Base-by-base conservation (phyloP, 1,284 basidiomycete species). In the Sporisorium graminicola region DNA sequence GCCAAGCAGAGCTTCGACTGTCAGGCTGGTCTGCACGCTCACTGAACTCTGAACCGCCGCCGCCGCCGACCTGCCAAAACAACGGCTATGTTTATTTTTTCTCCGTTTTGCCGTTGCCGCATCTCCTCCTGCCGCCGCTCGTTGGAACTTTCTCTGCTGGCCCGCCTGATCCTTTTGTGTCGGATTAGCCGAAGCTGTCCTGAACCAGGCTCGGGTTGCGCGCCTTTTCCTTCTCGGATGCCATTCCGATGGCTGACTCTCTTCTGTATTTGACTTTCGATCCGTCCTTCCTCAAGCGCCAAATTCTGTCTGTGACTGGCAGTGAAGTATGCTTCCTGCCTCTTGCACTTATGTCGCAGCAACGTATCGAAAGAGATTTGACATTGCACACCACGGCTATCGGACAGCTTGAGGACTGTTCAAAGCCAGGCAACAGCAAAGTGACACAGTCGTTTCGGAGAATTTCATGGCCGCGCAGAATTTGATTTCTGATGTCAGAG, bases 381-480 rank as follows among this genome's bases (percentile, higher is more conserved):
- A 10, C 29, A 31, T 5, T 10, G 29, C 5, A 31, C 29, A 31
- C 5, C 35, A 13, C 3, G 8, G 35, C 16, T 27, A 6, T 47
- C 24, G 16, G 26, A 18, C 14, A 16, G 26, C 24, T 6, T 6
- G 22, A 1, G 14, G 13, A 10, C 13, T 47, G 13, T 27, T 27
- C 14, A 27, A 26, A 47, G 2, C 18, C 27, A 24, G 24, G 35
- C 35, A 35, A 35, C 24, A 47, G 44, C 44, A 18, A 47, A 10
- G 27, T 27, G 44, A 7, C 51, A n/a, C 33, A 20, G 29, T 29
- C 20, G 10, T 43, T 58, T 60, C 65, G 65, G 63, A 59, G 43
- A 65, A 59, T 59, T 65, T 59, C n/a, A 29, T 2, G 12, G n/a
- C 35, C 46, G 57, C 27, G 57, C 31, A 54, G 43, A 65, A 31